phyloP scores from a whole-genome alignment of 2,329 filamentous ascomycete species.

The Fusarium austroafricanum region DNA sequence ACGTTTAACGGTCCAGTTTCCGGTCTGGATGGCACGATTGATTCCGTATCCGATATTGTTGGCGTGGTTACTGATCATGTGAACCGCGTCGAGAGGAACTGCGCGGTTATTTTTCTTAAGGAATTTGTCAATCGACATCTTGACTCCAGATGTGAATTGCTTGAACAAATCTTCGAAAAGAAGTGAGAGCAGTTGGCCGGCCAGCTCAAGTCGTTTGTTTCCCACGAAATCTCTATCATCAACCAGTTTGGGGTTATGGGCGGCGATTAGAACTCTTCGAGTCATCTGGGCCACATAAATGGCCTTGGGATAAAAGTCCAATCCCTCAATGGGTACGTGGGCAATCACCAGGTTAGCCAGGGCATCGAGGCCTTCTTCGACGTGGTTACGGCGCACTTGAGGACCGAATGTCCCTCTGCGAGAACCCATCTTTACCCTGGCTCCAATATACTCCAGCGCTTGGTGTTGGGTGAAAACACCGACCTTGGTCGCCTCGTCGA shows the following conservation, averaged over 20 bases:
- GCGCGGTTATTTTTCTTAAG: conserved; percentile 93
- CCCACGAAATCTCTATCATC: conserved; percentile 98
- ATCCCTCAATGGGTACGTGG: conserved; percentile 89
- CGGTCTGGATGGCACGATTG: conserved; percentile 95
- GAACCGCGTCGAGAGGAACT: conserved; percentile 86
- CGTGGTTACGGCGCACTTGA: conserved; percentile 77
- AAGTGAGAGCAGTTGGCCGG: conserved; percentile 91
- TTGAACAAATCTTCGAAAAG: conserved; percentile 99
- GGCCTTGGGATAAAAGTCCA: conserved; percentile 97
- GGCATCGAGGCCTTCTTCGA: conserved; percentile 92
- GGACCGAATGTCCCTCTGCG: conserved; percentile 67
- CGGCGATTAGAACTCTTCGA: conserved; percentile 93
- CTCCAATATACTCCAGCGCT: conserved; percentile 91
- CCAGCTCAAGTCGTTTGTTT: conserved; percentile 95
- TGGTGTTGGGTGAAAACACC: conserved; percentile 94
- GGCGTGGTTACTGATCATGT: conserved; percentile 85
- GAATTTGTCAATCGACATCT: conserved; percentile 94
- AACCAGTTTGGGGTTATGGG: conserved; percentile 87
- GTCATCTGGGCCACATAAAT: conserved; percentile 98
- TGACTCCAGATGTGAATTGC: conserved; percentile 88
- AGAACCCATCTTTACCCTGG: conserved; percentile 87
- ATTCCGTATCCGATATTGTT: conserved; percentile 91
- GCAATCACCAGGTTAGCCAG: conserved; percentile 93
- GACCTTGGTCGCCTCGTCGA: conserved; percentile 88
- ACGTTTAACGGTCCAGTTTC: conserved; percentile 97